Evolutionary conservation across 2,329 filamentous ascomycete species (phyloP).

Genomic region (Akanthomyces lecanii): DNA sequence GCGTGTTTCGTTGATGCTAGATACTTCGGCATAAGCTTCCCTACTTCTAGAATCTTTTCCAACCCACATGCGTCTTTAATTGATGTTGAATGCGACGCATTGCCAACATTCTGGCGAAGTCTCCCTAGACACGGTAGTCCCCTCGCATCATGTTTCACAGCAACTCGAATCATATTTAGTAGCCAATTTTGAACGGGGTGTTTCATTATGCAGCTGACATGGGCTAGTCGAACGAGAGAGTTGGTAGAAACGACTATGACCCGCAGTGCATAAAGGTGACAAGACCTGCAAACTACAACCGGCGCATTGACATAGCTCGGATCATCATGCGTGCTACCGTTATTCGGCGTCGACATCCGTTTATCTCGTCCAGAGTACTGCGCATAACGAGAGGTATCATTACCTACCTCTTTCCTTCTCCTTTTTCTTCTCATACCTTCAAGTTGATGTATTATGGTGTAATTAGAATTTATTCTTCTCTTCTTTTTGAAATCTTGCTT

Average conservation of each 20-base stretch:
- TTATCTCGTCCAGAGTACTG: neutral
- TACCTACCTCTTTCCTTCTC: too few relatives aligned
- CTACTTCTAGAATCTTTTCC: neutral
- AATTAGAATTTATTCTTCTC: too few relatives aligned
- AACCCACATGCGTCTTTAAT: too few relatives aligned
- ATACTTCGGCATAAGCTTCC: neutral
- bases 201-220: neutral
- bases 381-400: neutral
- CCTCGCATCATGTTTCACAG: neutral
- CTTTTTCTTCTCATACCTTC: too few relatives aligned
- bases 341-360: neutral
- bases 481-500: neutral
- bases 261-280: neutral
- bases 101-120: neutral
- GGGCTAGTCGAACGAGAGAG: neutral
- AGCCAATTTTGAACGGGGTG: neutral
- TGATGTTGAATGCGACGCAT: neutral
- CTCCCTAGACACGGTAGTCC: neutral
- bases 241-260: neutral
- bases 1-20: neutral
- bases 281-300: neutral
- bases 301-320: neutral
- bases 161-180: neutral
- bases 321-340: neutral
- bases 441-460: too few relatives aligned